These are phyloP conservation scores for Geosmithia morbida DNA, from an alignment of 2,329 filamentous ascomycete genomes.

Conservation along the genomic window DNA sequence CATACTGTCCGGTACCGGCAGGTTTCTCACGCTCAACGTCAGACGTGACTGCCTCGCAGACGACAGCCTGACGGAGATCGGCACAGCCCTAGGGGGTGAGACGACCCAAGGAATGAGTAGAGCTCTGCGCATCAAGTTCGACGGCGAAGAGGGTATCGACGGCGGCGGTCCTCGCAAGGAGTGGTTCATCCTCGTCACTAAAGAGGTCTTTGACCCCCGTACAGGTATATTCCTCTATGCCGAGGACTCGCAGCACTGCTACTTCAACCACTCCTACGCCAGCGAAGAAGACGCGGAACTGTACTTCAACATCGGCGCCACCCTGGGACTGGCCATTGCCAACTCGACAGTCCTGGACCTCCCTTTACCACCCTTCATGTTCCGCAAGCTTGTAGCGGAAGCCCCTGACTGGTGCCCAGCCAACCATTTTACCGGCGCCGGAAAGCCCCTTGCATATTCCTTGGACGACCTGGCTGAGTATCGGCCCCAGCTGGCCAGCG, in stretches of 20 bases:
- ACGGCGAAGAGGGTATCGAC: constrained; percentile 82
- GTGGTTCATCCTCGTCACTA: constrained; percentile 80
- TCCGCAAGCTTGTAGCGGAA: constrained; percentile 70
- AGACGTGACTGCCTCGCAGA: constrained; percentile 77
- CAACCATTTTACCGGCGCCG: constrained; percentile 15
- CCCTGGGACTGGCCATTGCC: constrained; percentile 83
- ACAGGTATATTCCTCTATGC: constrained; percentile 91
- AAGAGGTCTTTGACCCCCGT: constrained; percentile 82
- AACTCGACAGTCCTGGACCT: constrained; percentile 89
- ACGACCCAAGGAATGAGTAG: constrained; percentile 83
- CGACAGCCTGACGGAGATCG: constrained; percentile 73
- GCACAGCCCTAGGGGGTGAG: constrained; percentile 61
- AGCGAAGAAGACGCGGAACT: constrained; percentile 55
- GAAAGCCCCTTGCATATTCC: constrained; percentile 54
- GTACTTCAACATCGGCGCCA: constrained; percentile 77
- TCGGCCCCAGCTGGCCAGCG: constrained; percentile 59
- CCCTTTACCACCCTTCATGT: constrained; percentile 76
- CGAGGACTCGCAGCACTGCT: constrained; percentile 79
- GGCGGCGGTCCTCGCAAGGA: constrained; percentile 83
- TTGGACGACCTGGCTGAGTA: constrained; percentile 76
- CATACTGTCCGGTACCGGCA: constrained; percentile 63
- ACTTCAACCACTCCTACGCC: constrained; percentile 86
- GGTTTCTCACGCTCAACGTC: constrained; percentile 64
- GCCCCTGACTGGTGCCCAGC: constrained; percentile 19
- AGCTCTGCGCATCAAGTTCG: constrained; percentile 70